Evolutionary conservation across 2,329 filamentous ascomycete genomes (phyloP), one percentile per base, ranked within the genome.

Genomic region (Seiridium unicorne): DNA sequence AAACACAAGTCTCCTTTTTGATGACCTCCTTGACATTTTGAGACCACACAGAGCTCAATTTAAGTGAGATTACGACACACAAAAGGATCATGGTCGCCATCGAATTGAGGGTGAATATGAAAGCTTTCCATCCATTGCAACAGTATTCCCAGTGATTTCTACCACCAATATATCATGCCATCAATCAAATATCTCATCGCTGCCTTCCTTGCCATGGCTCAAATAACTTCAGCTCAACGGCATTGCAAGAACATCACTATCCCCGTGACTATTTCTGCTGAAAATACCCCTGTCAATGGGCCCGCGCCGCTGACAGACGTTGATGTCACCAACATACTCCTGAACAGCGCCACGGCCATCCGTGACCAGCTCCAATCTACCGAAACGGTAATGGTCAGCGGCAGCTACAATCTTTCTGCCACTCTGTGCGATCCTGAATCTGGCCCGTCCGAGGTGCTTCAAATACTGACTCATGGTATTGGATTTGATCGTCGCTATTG

Each of bases 401-500:
- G 84, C 42, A 76, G 73, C 31, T 89, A 88, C 73, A 70, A 81
- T 4, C 82, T 90, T 51, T 82, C 79, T 3, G 81, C 84, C 0
- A 84, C 84, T 8, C 87, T 87, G 74, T 90, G 88, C 72, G 73
- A 78, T 57, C 87, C 88, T 0, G 77, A 82, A 61, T 66, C 65
- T 5, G 79, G 76, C 8, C 72, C 78, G 9, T 69, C 76, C 56
- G 49, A 67, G 67, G 71, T 64, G 4, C 62, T 81, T 2, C 82
- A 85, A 64, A 61, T 86, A 31, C 69, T 86, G 9, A 81, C 79
- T 1, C 82, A 85, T 66, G 82, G 83, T 35, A 78, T 84, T 64
- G 81, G 80, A 7, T 84, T 84, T 62, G 80, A 84, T 65, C 81
- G 81, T 61, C 74, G 71, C 69, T 89, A 89, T 75, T 89, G 86